phyloP scores from a whole-genome alignment of 176 grass and related monocot genomes.

The Triticum timopheevii region DNA sequence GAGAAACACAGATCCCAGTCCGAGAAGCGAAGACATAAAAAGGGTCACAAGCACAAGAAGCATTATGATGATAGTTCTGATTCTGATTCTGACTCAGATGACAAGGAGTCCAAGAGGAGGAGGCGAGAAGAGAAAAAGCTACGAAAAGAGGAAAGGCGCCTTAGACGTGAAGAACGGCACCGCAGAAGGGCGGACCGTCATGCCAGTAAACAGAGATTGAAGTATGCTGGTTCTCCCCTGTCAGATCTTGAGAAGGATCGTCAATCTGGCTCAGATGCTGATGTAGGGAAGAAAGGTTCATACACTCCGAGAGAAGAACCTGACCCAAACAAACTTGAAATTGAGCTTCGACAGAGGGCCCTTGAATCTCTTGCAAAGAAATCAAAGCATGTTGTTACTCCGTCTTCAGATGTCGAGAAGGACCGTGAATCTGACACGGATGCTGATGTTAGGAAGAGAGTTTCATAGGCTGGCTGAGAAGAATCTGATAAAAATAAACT shows the following conservation, averaged over 20 bases:
- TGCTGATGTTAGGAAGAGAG: conserved; percentile 40
- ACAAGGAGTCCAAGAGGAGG: conserved; percentile 58
- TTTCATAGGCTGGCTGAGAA: conserved; percentile 28
- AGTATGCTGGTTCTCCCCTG: conserved; percentile 18
- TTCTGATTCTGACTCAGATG: conserved; percentile 57
- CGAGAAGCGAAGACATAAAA: conserved; percentile 70
- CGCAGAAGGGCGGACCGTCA: conserved; percentile 56
- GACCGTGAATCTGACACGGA: conserved; percentile 38
- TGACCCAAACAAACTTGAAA: conserved; percentile 77
- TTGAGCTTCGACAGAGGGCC: conserved; percentile 83
- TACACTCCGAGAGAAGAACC: conserved; percentile 40
- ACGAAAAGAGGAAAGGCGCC: conserved; percentile 80
- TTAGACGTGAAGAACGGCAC: conserved; percentile 66
- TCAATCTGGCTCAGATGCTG: conserved; percentile 45
- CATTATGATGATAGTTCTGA: conserved; percentile 56
- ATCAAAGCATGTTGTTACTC: conserved; percentile 26
- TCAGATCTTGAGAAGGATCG: conserved; percentile 54
- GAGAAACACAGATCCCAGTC: conserved; percentile 46
- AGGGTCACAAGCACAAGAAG: conserved; percentile 62
- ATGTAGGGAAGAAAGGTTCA: conserved; percentile 45
- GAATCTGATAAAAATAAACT: conserved; percentile 60
- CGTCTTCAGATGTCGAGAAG: conserved; percentile 49
- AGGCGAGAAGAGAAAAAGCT: conserved; percentile 76
- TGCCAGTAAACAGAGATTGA: conserved; percentile 50
- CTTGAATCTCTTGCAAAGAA: conserved; percentile 85